phyloP scores from a whole-genome alignment of 805 yeast genomes.

The Saccharomycopsis fermentans region DNA sequence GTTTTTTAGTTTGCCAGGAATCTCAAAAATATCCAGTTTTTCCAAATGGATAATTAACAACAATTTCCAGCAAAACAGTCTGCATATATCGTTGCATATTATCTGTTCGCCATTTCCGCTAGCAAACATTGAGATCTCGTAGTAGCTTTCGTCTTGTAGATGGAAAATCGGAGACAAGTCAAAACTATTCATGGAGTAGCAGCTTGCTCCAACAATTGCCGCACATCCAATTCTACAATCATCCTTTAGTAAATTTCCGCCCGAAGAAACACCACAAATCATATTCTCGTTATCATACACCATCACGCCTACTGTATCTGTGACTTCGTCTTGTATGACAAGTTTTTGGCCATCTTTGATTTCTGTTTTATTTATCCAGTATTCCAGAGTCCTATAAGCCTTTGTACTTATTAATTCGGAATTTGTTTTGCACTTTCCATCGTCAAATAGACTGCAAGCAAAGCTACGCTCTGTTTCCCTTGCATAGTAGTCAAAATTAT shows the following conservation, averaged over 20 bases:
- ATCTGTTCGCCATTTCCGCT: slow-evolving; percentile 53
- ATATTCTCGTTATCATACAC: slow-evolving; percentile 19
- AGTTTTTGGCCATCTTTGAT: not conserved
- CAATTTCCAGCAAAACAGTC: slow-evolving; percentile 22
- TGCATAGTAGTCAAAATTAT: slow-evolving; percentile 1
- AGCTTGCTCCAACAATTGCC: slow-evolving; percentile 38
- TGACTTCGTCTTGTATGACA: slow-evolving; percentile 17
- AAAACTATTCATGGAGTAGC: slow-evolving; percentile 22
- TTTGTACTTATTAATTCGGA: slow-evolving; percentile 26
- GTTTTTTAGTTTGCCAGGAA: not conserved
- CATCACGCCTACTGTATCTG: slow-evolving; percentile 39
- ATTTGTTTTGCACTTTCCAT: slow-evolving; percentile 26
- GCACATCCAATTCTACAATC: slow-evolving; percentile 48
- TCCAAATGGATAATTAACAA: not conserved
- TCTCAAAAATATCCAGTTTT: not conserved
- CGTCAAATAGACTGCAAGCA: slow-evolving; percentile 2
- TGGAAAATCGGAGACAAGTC: slow-evolving; percentile 22
- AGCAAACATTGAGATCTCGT: slow-evolving; percentile 25
- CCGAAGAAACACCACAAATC: slow-evolving; percentile 36
- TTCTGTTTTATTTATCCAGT: slow-evolving; percentile 4
- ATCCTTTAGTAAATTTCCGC: slow-evolving; percentile 41
- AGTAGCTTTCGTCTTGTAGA: not conserved
- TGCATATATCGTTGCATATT: slow-evolving; percentile 33
- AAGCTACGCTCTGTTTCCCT: not conserved
- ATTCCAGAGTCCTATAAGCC: not conserved